These are phyloP conservation scores for Monilinia vaccinii-corymbosi DNA, from an alignment of 2,329 filamentous ascomycete genomes.

Conservation along the genomic window DNA sequence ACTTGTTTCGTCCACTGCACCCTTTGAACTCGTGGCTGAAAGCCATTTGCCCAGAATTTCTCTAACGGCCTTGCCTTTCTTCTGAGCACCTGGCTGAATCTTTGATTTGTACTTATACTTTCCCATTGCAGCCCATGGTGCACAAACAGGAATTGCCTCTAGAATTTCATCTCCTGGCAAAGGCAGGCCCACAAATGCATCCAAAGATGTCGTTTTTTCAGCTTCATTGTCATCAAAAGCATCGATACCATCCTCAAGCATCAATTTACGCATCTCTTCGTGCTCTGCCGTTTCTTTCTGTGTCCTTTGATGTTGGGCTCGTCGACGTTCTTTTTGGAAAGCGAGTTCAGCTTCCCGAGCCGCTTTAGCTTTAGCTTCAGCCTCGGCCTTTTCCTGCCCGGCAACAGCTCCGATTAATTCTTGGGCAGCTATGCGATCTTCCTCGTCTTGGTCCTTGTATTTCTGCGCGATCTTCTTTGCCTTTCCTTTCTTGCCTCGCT, in stretches of 20 bases:
- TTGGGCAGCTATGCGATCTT: constrained; percentile 78
- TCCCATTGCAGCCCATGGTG: constrained; percentile 52
- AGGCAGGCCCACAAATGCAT: constrained; percentile 68
- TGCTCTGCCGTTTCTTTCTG: constrained; percentile 68
- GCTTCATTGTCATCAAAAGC: constrained; percentile 50
- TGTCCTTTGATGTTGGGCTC: constrained; percentile 69
- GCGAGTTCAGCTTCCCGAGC: constrained; percentile 63
- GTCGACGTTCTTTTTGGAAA: constrained; percentile 64
- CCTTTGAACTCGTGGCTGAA: constrained; percentile 45
- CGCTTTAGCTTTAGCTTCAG: constrained; percentile 58
- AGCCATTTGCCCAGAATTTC: constrained; percentile 83
- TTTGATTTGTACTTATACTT: constrained; percentile 91
- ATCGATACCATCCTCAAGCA: constrained; percentile 51
- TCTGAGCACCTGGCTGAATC: constrained; percentile 77
- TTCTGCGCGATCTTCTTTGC: constrained; percentile 81
- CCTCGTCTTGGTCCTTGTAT: constrained; percentile 91
- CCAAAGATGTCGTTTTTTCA: constrained; percentile 47
- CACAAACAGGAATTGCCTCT: constrained; percentile 54
- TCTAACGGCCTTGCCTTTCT: constrained; percentile 90
- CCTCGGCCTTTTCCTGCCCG: constrained; percentile 58
- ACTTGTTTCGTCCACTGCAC: constrained; percentile 50
- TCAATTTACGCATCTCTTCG: constrained; percentile 57
- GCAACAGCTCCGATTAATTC: constrained; percentile 71
- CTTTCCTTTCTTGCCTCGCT: constrained; percentile 72
- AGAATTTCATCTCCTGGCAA: constrained; percentile 75